Base-by-base conservation (phyloP, 2,329 filamentous ascomycete genomes). In the Xylariaceae sp. region DNA sequence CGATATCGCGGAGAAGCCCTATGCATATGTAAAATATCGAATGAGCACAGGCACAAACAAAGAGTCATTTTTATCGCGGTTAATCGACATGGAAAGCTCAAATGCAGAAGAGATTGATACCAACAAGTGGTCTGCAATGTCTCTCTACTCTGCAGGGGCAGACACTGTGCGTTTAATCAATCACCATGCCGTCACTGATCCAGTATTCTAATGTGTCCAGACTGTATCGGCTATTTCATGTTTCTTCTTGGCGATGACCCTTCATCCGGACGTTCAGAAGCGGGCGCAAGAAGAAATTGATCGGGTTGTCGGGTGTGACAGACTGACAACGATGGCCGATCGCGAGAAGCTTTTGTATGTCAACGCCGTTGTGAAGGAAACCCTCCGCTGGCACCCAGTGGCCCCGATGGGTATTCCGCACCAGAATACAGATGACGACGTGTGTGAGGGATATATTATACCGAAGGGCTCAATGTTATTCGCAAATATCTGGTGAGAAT, bases 221-320 rank as follows among this genome's bases (percentile, higher is more conserved):
- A 78, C 71, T 5, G 70, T 75, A 1, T 73, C 67, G 0, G 63
- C 71, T 0, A 56, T 76, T 2, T 57, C 64, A 9, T 55, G 43
- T 1, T 81, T 80, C 64, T 76, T 75, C 57, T 63, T 80, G 3
- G 74, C 73, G 6, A 78, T 81, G 73, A 67, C 65, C 2, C 42
- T 76, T 3, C 69, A 70, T 43, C 78, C 78, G 0, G 72, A 77
- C 19, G 69, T 73, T 0, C 75, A 78, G 36, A 60, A 58, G 6
- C 67, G 55, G 60, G 71, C 53, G 60, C 73, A 60, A 42, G 58
- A 61, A 46, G 60, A 64, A 28, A 61, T 67, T 17, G 64, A 66
- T 44, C 58, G 58, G 3, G 62, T 66, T 7, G 53, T 66, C n/a
- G 64, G 73, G 1, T 50, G 59, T 4, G 59, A 66, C 14, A 43